These are phyloP conservation scores for Eimeria sp. DNA, from an alignment of 169 alveolate genomes.

Conservation along the genomic window DNA sequence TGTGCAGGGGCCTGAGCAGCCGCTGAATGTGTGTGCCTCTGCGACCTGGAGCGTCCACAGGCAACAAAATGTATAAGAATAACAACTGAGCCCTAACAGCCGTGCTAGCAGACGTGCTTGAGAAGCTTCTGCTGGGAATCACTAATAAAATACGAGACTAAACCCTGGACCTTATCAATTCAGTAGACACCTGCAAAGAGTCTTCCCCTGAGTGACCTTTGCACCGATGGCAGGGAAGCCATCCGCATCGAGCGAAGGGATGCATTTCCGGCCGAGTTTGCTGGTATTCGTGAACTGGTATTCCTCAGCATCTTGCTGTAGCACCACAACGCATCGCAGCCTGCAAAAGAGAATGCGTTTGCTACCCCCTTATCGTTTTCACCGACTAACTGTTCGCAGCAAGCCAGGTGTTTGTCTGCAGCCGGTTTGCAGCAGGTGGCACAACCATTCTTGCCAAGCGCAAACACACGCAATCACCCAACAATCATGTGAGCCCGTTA, in stretches of 20 bases:
- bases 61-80: not conserved
- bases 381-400: not conserved
- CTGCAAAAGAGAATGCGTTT: not conserved
- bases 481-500: not conserved
- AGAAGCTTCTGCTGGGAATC: not conserved
- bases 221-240: slow-evolving; percentile 95
- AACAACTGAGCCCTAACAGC: not conserved
- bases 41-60: slow-evolving; percentile 32
- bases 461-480: not conserved
- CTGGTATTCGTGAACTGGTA: slow-evolving; percentile 85
- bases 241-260: slow-evolving; percentile 90
- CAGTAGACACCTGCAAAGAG: slow-evolving; percentile 85
- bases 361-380: too few species aligned
- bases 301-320: slow-evolving; percentile 83
- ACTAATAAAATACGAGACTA: not conserved
- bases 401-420: not conserved
- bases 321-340: not conserved
- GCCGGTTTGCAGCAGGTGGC: not conserved
- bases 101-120: not conserved
- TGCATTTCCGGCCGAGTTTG: slow-evolving; percentile 83
- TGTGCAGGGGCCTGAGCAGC: slow-evolving; percentile 76
- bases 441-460: not conserved
- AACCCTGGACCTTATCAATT: not conserved
- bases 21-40: slow-evolving; percentile 59
- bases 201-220: slow-evolving; percentile 88